phyloP scores from a whole-genome alignment of 129 eudicot species.

The Flaveria robusta region DNA sequence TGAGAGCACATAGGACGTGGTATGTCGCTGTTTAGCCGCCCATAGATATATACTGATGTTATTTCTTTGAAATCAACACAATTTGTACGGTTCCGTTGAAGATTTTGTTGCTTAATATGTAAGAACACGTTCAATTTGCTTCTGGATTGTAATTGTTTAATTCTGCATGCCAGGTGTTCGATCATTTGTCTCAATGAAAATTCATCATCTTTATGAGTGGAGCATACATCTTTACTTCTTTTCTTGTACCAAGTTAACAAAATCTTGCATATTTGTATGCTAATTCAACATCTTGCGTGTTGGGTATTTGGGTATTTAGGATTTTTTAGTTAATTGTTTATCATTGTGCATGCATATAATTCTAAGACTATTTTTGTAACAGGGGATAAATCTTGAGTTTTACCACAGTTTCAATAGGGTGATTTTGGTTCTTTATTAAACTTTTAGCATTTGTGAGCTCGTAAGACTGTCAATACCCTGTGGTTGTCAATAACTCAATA shows the following conservation, averaged over 20 bases:
- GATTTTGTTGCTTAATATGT: conserved; percentile 1
- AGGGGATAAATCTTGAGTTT: no score
- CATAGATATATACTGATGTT: neutral
- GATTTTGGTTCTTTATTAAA: no score
- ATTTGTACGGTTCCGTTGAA: conserved; percentile 2
- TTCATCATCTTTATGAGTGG: no score
- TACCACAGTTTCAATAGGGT: no score
- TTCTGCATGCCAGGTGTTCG: conserved; percentile 26
- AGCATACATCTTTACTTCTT: no score
- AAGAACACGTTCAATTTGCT: neutral
- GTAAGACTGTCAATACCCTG: no score
- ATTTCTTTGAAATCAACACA: conserved; percentile 5
- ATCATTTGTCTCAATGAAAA: conserved; percentile 17
- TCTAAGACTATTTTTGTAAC: no score
- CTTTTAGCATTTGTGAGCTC: no score
- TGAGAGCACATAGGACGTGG: neutral
- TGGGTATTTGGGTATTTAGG: neutral
- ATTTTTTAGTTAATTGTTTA: neutral
- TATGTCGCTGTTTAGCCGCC: conserved; percentile 18
- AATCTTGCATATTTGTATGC: neutral
- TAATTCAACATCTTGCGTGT: neutral
- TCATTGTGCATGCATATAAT: neutral
- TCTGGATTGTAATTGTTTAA: neutral
- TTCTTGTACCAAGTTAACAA: neutral
- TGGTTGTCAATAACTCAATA: no score